A percentile compares a stretch with the other conserved stretches of the same genome.
Conservation (phyloP, 1,284 basidiomycete species). For the Apiotrichum gamsii region DNA sequence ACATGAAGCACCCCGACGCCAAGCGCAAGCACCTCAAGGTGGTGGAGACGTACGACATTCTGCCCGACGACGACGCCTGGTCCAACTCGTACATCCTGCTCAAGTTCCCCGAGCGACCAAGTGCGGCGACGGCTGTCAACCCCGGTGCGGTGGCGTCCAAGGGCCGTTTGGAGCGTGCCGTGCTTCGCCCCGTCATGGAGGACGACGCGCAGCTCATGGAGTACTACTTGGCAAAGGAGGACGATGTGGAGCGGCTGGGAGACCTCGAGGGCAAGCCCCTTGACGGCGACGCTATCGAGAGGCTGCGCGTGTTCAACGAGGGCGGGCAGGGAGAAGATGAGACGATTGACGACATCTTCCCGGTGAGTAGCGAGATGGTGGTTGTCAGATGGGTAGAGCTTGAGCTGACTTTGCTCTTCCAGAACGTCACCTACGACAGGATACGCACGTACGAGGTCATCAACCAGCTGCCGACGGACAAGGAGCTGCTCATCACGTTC, state of each 20-base stretch:
- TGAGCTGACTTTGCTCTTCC: not conserved
- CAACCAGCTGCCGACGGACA: slow-evolving; percentile 38
- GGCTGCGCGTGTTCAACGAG: not conserved
- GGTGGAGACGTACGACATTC: slow-evolving; percentile 71
- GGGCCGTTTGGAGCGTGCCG: slow-evolving; percentile 66
- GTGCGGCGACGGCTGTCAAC: slow-evolving; percentile 61
- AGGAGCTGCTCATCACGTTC: slow-evolving; percentile 73
- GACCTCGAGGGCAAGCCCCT: slow-evolving; percentile 23
- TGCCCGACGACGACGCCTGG: slow-evolving; percentile 83
- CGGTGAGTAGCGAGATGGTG: slow-evolving; percentile 15
- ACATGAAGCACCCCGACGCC: slow-evolving; percentile 58
- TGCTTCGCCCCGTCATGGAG: slow-evolving; percentile 71
- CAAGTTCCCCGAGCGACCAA: slow-evolving; percentile 76
- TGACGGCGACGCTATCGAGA: slow-evolving; percentile 17
- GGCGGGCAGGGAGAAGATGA: slow-evolving; percentile 22
- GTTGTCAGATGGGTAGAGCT: too few species aligned
- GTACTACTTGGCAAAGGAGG: slow-evolving; percentile 79
- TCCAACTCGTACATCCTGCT: slow-evolving; percentile 83
- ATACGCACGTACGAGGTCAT: slow-evolving; percentile 44
- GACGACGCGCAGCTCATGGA: slow-evolving; percentile 79
- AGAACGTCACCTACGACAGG: slow-evolving; percentile 35
- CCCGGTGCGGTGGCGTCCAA: slow-evolving; percentile 53
- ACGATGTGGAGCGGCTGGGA: slow-evolving; percentile 50
- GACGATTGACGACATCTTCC: slow-evolving; percentile 26
- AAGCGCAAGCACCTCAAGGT: slow-evolving; percentile 70